Evolutionary conservation across 2,329 filamentous ascomycete genomes (phyloP).

Genomic region (Fusarium longipes): DNA sequence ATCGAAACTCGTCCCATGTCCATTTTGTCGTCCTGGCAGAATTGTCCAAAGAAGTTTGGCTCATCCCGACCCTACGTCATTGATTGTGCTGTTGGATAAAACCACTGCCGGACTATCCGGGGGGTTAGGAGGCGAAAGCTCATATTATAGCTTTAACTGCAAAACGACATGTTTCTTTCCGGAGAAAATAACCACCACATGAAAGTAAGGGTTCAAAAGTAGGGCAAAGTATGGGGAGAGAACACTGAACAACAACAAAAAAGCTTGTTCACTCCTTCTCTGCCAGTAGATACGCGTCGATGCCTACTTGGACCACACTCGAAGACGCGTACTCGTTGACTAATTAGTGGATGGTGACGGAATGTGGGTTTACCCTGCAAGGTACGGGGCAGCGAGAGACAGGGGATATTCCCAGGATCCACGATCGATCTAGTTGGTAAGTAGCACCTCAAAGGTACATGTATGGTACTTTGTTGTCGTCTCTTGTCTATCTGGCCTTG

Average conservation of each 20-base stretch:
- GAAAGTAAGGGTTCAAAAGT: not conserved
- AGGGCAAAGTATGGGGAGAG: not conserved
- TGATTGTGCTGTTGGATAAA: conserved; percentile 20
- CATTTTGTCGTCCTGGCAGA: conserved; percentile 27
- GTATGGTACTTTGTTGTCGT: not conserved
- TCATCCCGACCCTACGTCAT: conserved; percentile 38
- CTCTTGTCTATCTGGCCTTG: not conserved
- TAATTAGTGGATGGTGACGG: conserved; percentile 23
- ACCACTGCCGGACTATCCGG: conserved; percentile 35
- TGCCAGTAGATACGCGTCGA: conserved; percentile 12
- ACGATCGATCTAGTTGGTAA: conserved; percentile 36
- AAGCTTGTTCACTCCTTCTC: conserved; percentile 17
- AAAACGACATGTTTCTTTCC: not conserved
- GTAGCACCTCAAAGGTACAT: conserved; percentile 25
- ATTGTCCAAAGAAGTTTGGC: conserved; percentile 11
- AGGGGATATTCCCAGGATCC: conserved; percentile 30
- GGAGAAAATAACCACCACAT: not conserved
- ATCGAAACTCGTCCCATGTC: conserved; percentile 39
- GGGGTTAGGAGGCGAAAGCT: not conserved
- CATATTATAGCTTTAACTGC: not conserved
- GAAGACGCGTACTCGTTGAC: conserved; percentile 17
- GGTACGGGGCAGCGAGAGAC: conserved; percentile 31
- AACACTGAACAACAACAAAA: conserved; percentile 9
- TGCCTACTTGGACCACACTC: conserved; percentile 13
- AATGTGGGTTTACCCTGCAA: conserved; percentile 39